A percentile compares a stretch with the other conserved stretches of the same genome.
Conservation (phyloP, 208 protist species). For the Leishmania major region DNA sequence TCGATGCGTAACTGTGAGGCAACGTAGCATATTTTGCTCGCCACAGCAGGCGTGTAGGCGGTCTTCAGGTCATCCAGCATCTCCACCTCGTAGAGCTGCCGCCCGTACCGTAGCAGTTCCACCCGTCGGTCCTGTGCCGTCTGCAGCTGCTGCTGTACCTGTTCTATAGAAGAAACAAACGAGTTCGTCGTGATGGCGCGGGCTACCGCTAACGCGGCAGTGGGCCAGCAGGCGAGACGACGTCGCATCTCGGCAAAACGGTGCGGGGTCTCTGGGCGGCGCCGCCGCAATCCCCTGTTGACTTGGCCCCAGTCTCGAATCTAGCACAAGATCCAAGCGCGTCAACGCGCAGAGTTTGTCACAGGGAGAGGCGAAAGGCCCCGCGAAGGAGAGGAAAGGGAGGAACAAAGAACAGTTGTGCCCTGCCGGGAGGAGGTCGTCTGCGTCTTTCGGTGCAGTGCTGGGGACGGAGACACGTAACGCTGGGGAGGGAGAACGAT, state of each 20-base stretch:
- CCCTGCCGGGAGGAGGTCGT: background rate
- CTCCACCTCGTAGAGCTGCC: constrained; percentile 83
- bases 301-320: too few species aligned
- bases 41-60: constrained; percentile 57
- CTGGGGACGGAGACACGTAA: background rate
- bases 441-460: background rate
- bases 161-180: constrained; percentile 70
- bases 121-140: constrained; percentile 48
- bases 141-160: constrained; percentile 77
- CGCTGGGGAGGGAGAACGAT: background rate
- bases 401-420: background rate
- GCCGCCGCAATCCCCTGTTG: background rate
- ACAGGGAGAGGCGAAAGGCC: background rate
- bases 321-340: background rate
- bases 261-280: background rate
- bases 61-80: constrained; percentile 64
- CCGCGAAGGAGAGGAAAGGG: background rate
- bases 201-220: background rate
- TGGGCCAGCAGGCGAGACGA: constrained; percentile 14
- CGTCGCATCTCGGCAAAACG: constrained; percentile 21
- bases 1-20: constrained; percentile 80
- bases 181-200: constrained; percentile 55
- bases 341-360: background rate
- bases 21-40: constrained; percentile 66
- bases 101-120: constrained; percentile 77